Percentiles rank a stretch among this genome's conserved stretches.
phyloP scores from a whole-genome alignment of 2,329 filamentous ascomycete genomes.

The Bipolaris zeicola region DNA sequence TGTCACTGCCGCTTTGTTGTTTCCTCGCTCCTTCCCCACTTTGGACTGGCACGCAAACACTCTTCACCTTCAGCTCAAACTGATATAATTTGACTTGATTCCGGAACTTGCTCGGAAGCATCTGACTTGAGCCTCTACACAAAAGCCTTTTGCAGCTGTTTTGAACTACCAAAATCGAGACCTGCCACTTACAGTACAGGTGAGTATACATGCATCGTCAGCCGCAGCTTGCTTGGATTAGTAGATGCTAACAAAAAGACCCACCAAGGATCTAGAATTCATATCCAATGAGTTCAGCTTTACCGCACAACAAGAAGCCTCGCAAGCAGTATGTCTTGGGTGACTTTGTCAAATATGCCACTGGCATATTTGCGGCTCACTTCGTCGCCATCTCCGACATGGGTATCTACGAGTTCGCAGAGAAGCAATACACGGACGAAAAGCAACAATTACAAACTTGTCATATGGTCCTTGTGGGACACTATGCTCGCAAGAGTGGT shows the following conservation, averaged over 20 bases:
- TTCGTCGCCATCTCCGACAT: background rate
- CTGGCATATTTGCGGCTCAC: background rate
- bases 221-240: background rate
- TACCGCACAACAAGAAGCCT: background rate
- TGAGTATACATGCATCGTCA: background rate
- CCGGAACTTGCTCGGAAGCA: background rate
- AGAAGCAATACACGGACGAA: background rate
- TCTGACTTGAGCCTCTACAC: background rate
- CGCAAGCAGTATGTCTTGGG: background rate
- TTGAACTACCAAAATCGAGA: no score
- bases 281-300: background rate
- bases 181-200: background rate
- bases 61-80: background rate
- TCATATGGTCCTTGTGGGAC: slow-evolving; percentile 1
- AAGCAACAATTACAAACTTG: background rate
- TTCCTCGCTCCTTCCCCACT: background rate
- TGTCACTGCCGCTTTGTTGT: background rate
- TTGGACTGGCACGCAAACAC: background rate
- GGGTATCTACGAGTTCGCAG: background rate
- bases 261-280: background rate
- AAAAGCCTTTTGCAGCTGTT: background rate
- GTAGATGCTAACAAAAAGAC: background rate
- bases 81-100: background rate
- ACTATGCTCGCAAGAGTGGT: background rate
- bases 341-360: background rate